These are phyloP conservation scores for Schizophyllum commune DNA, from an alignment of 1,284 basidiomycete species.

Conservation along the genomic window DNA sequence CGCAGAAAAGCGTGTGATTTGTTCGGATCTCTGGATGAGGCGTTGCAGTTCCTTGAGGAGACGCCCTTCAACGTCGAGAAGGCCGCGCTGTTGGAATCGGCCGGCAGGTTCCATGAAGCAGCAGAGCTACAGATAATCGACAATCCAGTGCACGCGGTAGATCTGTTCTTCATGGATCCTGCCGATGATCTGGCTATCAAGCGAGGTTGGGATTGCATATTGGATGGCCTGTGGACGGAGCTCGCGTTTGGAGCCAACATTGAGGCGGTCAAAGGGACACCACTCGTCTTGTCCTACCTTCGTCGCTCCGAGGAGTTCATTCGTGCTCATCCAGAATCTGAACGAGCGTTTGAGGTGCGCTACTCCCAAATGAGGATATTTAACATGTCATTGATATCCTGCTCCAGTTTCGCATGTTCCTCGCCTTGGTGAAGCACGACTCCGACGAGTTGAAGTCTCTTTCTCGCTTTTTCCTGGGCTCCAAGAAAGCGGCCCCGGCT, in stretches of 20 bases:
- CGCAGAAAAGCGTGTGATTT: slow-evolving; percentile 1
- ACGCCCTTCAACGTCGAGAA: slow-evolving; percentile 45
- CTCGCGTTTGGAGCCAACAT: slow-evolving; percentile 20
- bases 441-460: neutral
- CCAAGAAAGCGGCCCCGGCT: neutral
- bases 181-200: slow-evolving; percentile 14
- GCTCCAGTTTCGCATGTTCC: neutral
- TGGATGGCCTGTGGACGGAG: slow-evolving; percentile 25
- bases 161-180: slow-evolving; percentile 32
- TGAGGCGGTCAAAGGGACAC: neutral
- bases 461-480: neutral
- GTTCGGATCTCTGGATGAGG: slow-evolving; percentile 40
- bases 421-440: neutral
- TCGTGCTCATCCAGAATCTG: neutral
- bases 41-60: slow-evolving; percentile 50
- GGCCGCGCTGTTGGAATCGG: slow-evolving; percentile 39
- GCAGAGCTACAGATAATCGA: slow-evolving; percentile 46
- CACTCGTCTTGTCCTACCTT: neutral
- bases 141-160: slow-evolving; percentile 35
- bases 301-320: neutral
- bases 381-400: neutral
- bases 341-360: neutral
- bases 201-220: slow-evolving; percentile 22
- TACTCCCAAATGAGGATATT: neutral
- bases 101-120: slow-evolving; percentile 40